A percentile compares a stretch with the other conserved stretches of the same genome.
Evolutionary conservation across 805 yeast species (phyloP).

Genomic region (Kurtzmaniella fragi): DNA sequence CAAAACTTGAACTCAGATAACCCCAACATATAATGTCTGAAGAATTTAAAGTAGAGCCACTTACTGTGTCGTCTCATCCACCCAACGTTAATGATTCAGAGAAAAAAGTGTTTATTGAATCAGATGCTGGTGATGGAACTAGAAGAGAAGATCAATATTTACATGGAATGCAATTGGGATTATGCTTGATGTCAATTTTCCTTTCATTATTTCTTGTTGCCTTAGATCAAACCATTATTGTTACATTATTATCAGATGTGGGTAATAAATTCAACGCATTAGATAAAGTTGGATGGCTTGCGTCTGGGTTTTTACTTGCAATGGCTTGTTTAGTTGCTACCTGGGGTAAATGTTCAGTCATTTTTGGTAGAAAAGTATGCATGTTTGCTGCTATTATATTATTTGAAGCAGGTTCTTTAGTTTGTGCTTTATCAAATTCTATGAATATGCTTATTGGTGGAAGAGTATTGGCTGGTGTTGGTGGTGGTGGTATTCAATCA

Average conservation of each 20-base stretch:
- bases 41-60: too few relatives aligned
- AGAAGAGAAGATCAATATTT: slow-evolving; percentile 33
- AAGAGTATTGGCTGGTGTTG: slow-evolving; percentile 33
- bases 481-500: slow-evolving; percentile 32
- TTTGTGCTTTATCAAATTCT: slow-evolving; percentile 30
- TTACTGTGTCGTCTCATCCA: not conserved
- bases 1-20: too few relatives aligned
- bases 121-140: slow-evolving; percentile 42
- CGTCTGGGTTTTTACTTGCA: slow-evolving; percentile 32
- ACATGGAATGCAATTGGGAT: slow-evolving; percentile 18
- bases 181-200: slow-evolving; percentile 23
- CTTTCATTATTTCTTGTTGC: slow-evolving; percentile 30
- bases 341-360: slow-evolving; percentile 33
- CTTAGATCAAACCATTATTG: slow-evolving; percentile 36
- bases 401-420: slow-evolving; percentile 31
- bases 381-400: slow-evolving; percentile 19
- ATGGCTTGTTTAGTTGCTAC: slow-evolving; percentile 29
- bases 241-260: slow-evolving; percentile 28
- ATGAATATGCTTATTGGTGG: slow-evolving; percentile 40
- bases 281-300: slow-evolving; percentile 33
- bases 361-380: slow-evolving; percentile 31
- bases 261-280: slow-evolving; percentile 32
- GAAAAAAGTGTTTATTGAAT: slow-evolving; percentile 23
- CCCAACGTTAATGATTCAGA: not conserved
- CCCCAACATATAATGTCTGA: too few relatives aligned